Base-by-base conservation (phyloP, 2,329 filamentous ascomycete genomes). In the Alternaria brassicicola region DNA sequence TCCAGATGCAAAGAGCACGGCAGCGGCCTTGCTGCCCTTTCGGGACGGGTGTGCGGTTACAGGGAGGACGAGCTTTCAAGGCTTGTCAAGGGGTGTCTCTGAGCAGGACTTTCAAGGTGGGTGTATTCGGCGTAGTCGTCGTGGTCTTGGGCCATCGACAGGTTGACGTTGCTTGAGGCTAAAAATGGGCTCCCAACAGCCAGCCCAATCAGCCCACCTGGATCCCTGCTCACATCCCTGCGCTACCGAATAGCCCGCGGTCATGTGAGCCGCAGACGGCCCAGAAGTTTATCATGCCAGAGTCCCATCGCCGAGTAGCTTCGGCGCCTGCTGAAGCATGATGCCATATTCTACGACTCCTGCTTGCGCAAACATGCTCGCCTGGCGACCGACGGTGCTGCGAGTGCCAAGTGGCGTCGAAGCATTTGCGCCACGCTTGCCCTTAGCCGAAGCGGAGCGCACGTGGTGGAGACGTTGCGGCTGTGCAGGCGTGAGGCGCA, bases 91-190 rank as follows among this genome's bases (percentile, higher is more conserved):
- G 63, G 62, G 61, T 67, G 63, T 66, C 63, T 67, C 59, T 66
- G 55, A 66, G 56, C 57, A 54, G 57, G 54, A 63, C 61, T 60
- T 66, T 62, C 55, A 64, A 62, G 63, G 71, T 70, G 70, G 72
- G 69, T 66, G 68, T 69, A 59, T 66, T 67, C 59, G 70, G 68
- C 65, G 68, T 69, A 61, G 69, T 68, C 59, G 72, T 52, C 51
- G 70, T 62, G 26, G 72, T 68, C 72, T 75, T 76, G 73, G 72
- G 63, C 52, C 61, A 57, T 71, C 67, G 66, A 76, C 73, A 77
- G 75, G 75, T 71, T 66, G 70, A 71, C 69, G 72, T 75, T 74
- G 69, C 59, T 73, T 70, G 70, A 63, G 66, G 63, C 73, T 74
- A 77, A 73, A 74, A 69, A 74, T 74, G 71, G 69, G 71, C 69